Conservation (phyloP, 2,329 filamentous ascomycete genomes). For the Claviceps sp. region DNA sequence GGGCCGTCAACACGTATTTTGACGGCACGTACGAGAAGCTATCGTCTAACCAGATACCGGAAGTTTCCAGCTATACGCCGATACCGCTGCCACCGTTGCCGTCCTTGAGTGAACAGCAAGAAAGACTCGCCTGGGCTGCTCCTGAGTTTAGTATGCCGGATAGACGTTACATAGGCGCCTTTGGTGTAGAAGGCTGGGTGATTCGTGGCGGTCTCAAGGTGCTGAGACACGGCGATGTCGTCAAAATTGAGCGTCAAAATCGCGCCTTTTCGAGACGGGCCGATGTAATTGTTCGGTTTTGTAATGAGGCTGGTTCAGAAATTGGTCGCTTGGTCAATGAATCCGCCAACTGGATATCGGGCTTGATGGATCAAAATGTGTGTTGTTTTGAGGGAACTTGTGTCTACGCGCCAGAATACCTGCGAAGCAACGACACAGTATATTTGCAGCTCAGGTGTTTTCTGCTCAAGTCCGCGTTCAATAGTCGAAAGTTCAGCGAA, state of each 20-base stretch:
- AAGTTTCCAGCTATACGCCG: not conserved
- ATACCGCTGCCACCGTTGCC: not conserved
- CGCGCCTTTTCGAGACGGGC: slow-evolving; percentile 50
- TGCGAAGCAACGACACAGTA: slow-evolving; percentile 88
- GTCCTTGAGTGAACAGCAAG: not conserved
- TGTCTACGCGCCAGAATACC: slow-evolving; percentile 73
- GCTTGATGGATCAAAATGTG: slow-evolving; percentile 77
- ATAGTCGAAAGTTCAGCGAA: slow-evolving; percentile 42
- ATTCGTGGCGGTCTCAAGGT: slow-evolving; percentile 68
- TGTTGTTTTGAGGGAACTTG: slow-evolving; percentile 79
- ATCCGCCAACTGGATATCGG: slow-evolving; percentile 80
- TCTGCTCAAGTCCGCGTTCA: slow-evolving; percentile 62
- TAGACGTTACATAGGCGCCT: slow-evolving; percentile 71
- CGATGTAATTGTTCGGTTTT: slow-evolving; percentile 88
- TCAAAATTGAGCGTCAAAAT: slow-evolving; percentile 74
- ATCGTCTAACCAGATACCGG: slow-evolving; percentile 12
- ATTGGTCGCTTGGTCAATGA: slow-evolving; percentile 81
- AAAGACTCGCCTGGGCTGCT: not conserved
- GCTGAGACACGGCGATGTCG: slow-evolving; percentile 66
- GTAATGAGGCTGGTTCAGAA: slow-evolving; percentile 63
- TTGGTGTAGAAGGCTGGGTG: slow-evolving; percentile 85
- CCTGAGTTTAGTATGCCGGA: slow-evolving; percentile 19
- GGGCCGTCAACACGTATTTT: slow-evolving; percentile 56
- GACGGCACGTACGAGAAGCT: slow-evolving; percentile 52
- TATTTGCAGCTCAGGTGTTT: slow-evolving; percentile 77